Evolutionary conservation across 805 yeast genomes (phyloP), one percentile per base, ranked within the genome.

Genomic region (Saturnispora mendoncae): DNA sequence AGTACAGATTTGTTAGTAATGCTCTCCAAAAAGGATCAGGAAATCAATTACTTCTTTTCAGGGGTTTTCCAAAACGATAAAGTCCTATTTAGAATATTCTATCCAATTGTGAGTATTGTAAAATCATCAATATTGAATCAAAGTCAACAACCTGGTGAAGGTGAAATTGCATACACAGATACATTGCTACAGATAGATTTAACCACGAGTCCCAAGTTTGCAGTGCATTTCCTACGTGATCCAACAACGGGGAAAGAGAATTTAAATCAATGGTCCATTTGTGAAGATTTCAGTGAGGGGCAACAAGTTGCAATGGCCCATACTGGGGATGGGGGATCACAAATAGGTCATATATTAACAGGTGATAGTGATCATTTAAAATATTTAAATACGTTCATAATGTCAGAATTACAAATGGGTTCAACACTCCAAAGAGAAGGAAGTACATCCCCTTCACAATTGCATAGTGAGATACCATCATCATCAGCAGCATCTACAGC

Each of bases 271-370:
- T 80, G 88, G 88, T 78, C 84, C 1, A 78, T 81, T 20, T 82
- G 90, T 59, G 90, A 81, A 44, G 94, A 84, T 60, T 84, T 84
- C 50, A 78, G 85, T 44, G 92, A 83, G 52, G 88, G 84, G 12
- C 86, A 80, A 52, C 90, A 83, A 55, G 92, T 84, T 5, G 76
- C 75, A 41, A 71, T 69, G 44, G 90, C 92, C 0, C 76, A 66
- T 54, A 64, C 68, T 24, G 68, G 70, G 14, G 73, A 69, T 24
- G 77, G 76, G 3, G 84, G 84, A 2, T 66, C 76, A 3, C 70
- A 72, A 17, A 66, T 76, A 12, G 87, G 88, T 1, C 92, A 83
- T 58, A 74, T 80, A 2, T 60, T 82, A 30, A 78, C 74, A 19
- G 92, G 90, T 1, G 56, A 65, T 19, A 45, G 54, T 17, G 61